Evolutionary conservation across 768 basidiomycete genomes (phyloP).

Genomic region (Cystofilobasidium ferigula): DNA sequence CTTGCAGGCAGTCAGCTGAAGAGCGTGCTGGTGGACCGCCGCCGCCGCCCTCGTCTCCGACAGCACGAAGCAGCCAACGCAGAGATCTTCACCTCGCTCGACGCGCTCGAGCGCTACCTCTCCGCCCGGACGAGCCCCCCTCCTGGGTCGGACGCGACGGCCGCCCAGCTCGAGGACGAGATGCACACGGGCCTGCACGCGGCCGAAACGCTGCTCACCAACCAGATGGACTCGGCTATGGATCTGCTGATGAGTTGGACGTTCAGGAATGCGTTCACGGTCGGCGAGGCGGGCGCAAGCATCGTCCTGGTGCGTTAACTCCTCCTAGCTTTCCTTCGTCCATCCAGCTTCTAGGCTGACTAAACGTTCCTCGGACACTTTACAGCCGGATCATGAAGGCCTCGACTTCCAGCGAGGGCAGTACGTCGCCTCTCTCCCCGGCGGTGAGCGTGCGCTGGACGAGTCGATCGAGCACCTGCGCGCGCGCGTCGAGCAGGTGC

Average conservation of each 20-base stretch:
- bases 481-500: conserved; percentile 21
- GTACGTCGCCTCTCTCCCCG: conserved; percentile 19
- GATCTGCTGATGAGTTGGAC: conserved; percentile 20
- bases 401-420: conserved; percentile 19
- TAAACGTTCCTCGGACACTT: neutral
- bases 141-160: conserved; percentile 4
- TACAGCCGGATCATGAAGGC: conserved; percentile 18
- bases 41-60: no score
- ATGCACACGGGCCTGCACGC: conserved; percentile 21
- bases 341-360: neutral
- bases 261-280: conserved; percentile 22
- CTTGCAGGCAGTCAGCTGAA: neutral
- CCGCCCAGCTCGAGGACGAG: conserved; percentile 18
- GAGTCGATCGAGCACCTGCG: conserved; percentile 14
- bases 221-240: conserved; percentile 22
- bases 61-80: conserved; percentile 26
- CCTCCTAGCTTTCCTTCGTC: neutral
- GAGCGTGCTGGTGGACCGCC: neutral
- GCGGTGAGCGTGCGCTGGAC: conserved; percentile 17
- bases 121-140: neutral
- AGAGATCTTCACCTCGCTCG: conserved; percentile 23
- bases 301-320: conserved; percentile 14
- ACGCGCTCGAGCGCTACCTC: conserved; percentile 17
- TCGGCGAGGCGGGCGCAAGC: conserved; percentile 13
- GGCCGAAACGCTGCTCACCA: conserved; percentile 19